Percentiles rank a stretch among this genome's conserved stretches.
Evolutionary conservation across 192 early-diverging fungal species (phyloP).

Genomic region (Backusella tuberculispora): DNA sequence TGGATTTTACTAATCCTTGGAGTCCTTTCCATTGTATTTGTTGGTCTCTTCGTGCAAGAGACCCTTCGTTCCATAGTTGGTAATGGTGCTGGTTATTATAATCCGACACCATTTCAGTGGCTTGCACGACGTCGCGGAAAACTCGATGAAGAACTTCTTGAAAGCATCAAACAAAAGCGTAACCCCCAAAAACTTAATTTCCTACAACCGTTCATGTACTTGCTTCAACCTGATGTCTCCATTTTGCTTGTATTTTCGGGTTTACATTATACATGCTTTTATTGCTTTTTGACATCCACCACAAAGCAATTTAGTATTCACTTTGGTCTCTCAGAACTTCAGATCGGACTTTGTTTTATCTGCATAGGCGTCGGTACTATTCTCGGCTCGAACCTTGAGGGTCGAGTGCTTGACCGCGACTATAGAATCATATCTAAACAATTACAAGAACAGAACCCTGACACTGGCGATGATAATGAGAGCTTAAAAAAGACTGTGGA

Average conservation of each 20-base stretch:
- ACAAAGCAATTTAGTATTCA: neutral
- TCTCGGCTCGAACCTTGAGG: neutral
- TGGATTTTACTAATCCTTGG: conserved; percentile 43
- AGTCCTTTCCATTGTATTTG: conserved; percentile 20
- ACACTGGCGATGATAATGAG: neutral
- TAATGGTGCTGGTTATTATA: conserved; percentile 31
- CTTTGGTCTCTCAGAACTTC: neutral
- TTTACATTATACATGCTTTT: neutral
- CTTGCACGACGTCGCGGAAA: neutral
- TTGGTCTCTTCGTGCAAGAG: conserved; percentile 31
- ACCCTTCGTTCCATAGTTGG: conserved; percentile 32
- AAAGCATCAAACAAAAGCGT: neutral
- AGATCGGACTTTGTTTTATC: conserved; percentile 3
- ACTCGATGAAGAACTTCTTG: neutral
- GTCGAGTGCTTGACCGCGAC: conserved; percentile 1
- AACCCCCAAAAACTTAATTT: neutral
- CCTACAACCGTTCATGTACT: neutral
- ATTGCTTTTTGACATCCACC: neutral
- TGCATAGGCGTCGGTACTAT: conserved; percentile 25
- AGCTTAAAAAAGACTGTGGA: neutral
- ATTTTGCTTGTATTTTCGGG: neutral
- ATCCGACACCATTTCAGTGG: conserved; percentile 35
- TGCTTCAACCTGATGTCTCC: neutral
- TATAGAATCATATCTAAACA: neutral
- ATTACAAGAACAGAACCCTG: neutral